phyloP scores from a whole-genome alignment of 768 basidiomycete genomes.

The Calocybe gangraenosa region DNA sequence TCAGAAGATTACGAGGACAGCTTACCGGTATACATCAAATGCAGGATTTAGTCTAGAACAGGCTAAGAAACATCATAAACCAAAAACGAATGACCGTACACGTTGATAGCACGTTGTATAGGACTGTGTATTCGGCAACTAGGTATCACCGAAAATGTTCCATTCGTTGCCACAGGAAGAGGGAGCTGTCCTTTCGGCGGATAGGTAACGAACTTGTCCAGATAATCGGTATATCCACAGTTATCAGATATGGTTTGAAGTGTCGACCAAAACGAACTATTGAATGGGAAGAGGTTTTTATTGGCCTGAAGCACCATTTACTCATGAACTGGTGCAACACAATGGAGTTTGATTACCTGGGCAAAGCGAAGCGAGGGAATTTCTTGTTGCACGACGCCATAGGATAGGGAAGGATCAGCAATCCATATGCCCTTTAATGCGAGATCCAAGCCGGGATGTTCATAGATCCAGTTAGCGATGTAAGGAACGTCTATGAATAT shows the following conservation, averaged over 20 bases:
- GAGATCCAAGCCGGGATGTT: constrained; percentile 52
- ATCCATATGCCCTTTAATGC: constrained; percentile 62
- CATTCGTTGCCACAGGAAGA: constrained; percentile 46
- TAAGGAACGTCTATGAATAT: constrained; percentile 36
- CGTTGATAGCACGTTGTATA: constrained; percentile 43
- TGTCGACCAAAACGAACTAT: constrained; percentile 45
- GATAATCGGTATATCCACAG: constrained; percentile 61
- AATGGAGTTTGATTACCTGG: constrained; percentile 22
- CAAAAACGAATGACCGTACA: constrained; percentile 24
- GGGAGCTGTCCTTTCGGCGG: constrained; percentile 62
- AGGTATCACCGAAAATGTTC: constrained; percentile 33
- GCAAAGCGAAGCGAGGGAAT: constrained; percentile 65
- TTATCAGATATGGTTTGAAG: constrained; percentile 47
- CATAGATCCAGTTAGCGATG: constrained; percentile 68
- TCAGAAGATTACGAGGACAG: background rate
- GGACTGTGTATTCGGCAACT: constrained; percentile 43
- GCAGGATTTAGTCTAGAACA: constrained; percentile 46
- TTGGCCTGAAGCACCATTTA: constrained; percentile 35
- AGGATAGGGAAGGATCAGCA: constrained; percentile 45
- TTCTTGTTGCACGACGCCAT: constrained; percentile 51
- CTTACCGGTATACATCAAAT: constrained; percentile 49
- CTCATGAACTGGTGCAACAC: background rate
- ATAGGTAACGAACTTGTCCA: constrained; percentile 57
- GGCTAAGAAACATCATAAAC: background rate
- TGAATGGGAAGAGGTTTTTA: constrained; percentile 57